Percentiles rank a stretch among this genome's conserved stretches.
Conservation (phyloP, 768 basidiomycete species). For the Leccinum pellstonianum region DNA sequence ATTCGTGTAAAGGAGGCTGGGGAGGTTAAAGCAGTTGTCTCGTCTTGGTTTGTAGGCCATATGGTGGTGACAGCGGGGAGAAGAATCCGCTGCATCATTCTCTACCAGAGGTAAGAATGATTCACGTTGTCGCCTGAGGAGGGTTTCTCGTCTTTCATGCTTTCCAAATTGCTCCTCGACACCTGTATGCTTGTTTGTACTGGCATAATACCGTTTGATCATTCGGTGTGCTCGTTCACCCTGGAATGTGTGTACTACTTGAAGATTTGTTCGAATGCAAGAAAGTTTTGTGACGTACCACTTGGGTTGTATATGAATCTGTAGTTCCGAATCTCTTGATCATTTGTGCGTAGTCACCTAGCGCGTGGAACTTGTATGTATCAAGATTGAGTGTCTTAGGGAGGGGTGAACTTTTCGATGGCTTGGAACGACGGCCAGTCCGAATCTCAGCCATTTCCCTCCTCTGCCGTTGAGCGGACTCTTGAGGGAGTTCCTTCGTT, state of each 20-base stretch:
- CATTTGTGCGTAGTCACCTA: too few species aligned
- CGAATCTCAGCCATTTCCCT: too few species aligned
- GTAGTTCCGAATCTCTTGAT: too few species aligned
- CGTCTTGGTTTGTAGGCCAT: background rate
- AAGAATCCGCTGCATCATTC: background rate
- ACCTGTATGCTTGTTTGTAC: background rate
- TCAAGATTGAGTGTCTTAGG: too few species aligned
- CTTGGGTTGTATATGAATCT: too few species aligned
- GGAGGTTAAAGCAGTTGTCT: constrained; percentile 1
- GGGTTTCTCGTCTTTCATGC: background rate
- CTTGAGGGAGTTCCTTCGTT: too few species aligned
- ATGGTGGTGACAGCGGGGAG: background rate
- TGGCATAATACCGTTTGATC: background rate
- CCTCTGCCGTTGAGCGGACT: too few species aligned
- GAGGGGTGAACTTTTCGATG: too few species aligned
- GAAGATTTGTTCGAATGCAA: too few species aligned
- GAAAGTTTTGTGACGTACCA: too few species aligned
- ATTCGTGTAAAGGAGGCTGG: background rate
- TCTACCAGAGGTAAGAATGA: background rate
- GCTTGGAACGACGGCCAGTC: too few species aligned
- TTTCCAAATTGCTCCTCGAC: background rate
- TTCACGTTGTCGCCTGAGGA: background rate
- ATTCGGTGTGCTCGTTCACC: background rate
- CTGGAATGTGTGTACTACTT: background rate
- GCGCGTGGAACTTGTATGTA: too few species aligned